Evolutionary conservation across 768 basidiomycete species (phyloP).

Genomic region (Cystobasidium onofrii): DNA sequence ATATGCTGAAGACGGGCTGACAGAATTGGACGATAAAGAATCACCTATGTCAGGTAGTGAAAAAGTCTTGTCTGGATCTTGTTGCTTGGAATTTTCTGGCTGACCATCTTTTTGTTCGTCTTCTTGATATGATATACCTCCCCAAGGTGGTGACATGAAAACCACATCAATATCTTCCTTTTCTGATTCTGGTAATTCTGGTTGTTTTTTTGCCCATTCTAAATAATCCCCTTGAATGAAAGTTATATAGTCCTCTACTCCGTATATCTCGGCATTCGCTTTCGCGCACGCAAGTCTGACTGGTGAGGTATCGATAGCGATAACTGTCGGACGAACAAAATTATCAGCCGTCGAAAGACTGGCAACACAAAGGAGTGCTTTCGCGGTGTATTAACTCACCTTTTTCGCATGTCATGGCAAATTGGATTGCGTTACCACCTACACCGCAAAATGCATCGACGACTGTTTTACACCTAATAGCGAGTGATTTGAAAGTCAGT

Average conservation of each 20-base stretch:
- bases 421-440: constrained; percentile 93
- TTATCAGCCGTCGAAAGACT: too few species aligned
- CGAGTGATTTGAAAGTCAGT: too few species aligned
- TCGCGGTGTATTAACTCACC: too few species aligned
- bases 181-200: constrained; percentile 32
- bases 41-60: constrained; percentile 3
- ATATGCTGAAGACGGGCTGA: constrained; percentile 4
- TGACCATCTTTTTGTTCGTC: not conserved
- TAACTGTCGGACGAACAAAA: constrained; percentile 54
- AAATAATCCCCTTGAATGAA: constrained; percentile 82
- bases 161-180: constrained; percentile 39
- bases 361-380: too few species aligned
- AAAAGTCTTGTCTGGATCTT: not conserved
- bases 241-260: constrained; percentile 88
- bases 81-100: not conserved
- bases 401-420: constrained; percentile 88
- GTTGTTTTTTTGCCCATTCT: constrained; percentile 60
- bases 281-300: constrained; percentile 77
- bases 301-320: constrained; percentile 81
- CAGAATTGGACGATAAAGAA: constrained; percentile 49
- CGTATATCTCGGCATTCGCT: constrained; percentile 88
- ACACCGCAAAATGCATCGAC: constrained; percentile 96
- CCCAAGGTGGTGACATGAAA: constrained; percentile 42
- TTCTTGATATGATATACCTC: constrained; percentile 40
- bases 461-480: constrained; percentile 68